Base-by-base conservation (phyloP, 768 basidiomycete species). In the Mycena haematopus region DNA sequence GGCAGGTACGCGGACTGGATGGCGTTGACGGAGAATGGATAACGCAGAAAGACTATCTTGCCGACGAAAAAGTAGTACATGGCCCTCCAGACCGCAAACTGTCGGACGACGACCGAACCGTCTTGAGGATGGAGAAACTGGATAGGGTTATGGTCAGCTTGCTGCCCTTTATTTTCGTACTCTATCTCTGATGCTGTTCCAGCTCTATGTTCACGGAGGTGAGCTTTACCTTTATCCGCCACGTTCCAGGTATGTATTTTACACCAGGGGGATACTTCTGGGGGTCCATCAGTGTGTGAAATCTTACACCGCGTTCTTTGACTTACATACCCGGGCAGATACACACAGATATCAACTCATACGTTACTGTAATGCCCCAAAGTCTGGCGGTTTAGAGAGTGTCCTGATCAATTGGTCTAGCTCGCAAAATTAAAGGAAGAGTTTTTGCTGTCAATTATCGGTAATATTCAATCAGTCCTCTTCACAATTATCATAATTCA, bases 1-100 rank as follows among this genome's bases (percentile, higher is more conserved):
- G 91, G 92, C 91, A 92, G 74, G 86, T 92, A 33, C 81, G 90
- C 42, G 88, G 88, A 8, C 75, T 90, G 31, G 82, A 85, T 57
- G 90, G 90, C 2, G 76, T 91, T 1, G 89, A 91, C 62, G 84
- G 77, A 2, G 86, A 87, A 70, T 86, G 85, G 86, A 78, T 87
- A 29, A 82, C 85, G 1, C 80, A 86, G 67, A 80, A 80, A 65
- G 77, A 82, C 38, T 81, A 80, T 61, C 66, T 86, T 15, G 29
- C 65, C 9, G 62, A 70, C 22, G 47, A 51, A 36, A 72, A 76
- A 25, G 66, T 69, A 25, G 66, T 69, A 24, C 72, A 72, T 6
- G 68, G 71, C 31, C 52, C 56, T 1, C 49, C 46, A 13, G 63
- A 49, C 31, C 63, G 58, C 36, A 78, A 77, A 50, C 45, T 80